Base-by-base conservation (phyloP, 768 basidiomycete species). In the Tremella mesenterica region DNA sequence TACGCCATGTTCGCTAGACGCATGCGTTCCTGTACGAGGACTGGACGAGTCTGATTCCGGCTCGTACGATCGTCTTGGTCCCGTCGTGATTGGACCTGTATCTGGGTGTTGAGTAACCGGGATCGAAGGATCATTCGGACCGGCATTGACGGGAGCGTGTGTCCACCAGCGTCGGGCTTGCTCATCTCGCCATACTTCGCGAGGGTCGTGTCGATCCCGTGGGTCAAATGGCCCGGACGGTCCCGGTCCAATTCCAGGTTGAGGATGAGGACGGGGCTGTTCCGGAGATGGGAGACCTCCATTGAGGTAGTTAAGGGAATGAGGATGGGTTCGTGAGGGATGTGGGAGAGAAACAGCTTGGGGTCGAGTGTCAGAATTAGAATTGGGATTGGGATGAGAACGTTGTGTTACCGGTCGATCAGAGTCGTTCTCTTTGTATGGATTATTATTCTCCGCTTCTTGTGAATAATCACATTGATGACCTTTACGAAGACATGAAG, bases 401-500 rank as follows among this genome's bases (percentile, higher is more conserved):
- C 36, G 36, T 25, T 33, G 49, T 7, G 34, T 34, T 8, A 45
- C 43, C n/a, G 30, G 36, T 16, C 33, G 23, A 41, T 21, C 26
- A n/a, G n/a, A n/a, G n/a, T n/a, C n/a, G n/a, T n/a, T n/a, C n/a
- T n/a, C n/a, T n/a, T 51, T 21, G n/a, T 49, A 34, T 25, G 20
- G 39, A 29, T 39, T 44, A 23, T 41, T 41, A 23, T 39, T 26
- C 20, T 58, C 57, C 16, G 58, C 43, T n/a, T 60, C 59, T 8
- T 57, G 55, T 1, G 52, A 34, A 31, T 60, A 60, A 8, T 33
- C 28, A 31, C 59, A 60, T n/a, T 21, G n/a, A 39, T 57, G 52
- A 12, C 55, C 54, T 45, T 57, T 60, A 3, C 55, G 51, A 7
- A 21, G 20, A 29, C 59, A 60, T 21, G 59, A 57, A 18, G 58